A percentile compares a stretch with the other conserved stretches of the same genome.
Conservation (phyloP, 2,329 filamentous ascomycete species). For the Tolypocladium nubicola region DNA sequence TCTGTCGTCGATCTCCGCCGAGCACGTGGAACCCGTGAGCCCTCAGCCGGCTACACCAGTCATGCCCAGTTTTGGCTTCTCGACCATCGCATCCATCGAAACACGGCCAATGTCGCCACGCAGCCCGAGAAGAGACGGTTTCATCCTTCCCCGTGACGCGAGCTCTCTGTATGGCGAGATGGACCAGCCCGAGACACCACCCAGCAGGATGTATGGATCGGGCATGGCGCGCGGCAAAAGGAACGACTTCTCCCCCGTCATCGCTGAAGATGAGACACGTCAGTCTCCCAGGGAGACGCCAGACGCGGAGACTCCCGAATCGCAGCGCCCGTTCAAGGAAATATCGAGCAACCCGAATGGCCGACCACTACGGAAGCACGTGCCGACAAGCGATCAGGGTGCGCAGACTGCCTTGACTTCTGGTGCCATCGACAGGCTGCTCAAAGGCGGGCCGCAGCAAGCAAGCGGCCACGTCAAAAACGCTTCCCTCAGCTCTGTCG, state of each 20-base stretch:
- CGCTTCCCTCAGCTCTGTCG: conserved; percentile 23
- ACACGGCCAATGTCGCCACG: conserved; percentile 35
- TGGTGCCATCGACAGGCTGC: conserved; percentile 66
- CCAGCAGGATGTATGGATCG: conserved; percentile 30
- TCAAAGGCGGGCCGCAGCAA: conserved; percentile 33
- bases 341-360: conserved; percentile 47
- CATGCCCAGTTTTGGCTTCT: conserved; percentile 28
- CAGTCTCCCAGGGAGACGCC: conserved; percentile 35
- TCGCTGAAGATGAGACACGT: conserved; percentile 55
- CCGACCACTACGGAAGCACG: conserved; percentile 26
- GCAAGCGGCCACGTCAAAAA: conserved; percentile 21
- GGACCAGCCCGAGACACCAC: conserved; percentile 26
- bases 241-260: conserved; percentile 31
- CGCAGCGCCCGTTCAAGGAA: conserved; percentile 48
- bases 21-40: conserved; percentile 28
- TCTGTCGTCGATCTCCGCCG: conserved; percentile 24
- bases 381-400: conserved; percentile 54
- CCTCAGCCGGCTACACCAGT: conserved; percentile 13
- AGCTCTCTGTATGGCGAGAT: conserved; percentile 17
- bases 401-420: conserved; percentile 81
- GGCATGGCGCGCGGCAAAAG: conserved; percentile 34
- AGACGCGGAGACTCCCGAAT: conserved; percentile 39
- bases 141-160: conserved; percentile 43
- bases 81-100: conserved; percentile 32
- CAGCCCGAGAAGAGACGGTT: conserved; percentile 43